phyloP scores from a whole-genome alignment of 331 rosid species.

The Malus hybrid region DNA sequence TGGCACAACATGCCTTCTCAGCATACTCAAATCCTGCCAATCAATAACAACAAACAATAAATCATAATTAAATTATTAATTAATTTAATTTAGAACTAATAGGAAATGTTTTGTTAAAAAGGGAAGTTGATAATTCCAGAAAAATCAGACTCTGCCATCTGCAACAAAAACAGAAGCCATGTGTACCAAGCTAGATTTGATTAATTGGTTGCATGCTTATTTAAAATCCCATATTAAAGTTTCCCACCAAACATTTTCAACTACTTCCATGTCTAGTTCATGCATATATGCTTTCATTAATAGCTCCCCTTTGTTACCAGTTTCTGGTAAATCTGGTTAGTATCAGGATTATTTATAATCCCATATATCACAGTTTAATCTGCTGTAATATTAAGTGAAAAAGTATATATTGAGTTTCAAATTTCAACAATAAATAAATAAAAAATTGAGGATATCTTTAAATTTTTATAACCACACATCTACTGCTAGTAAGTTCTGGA shows the following conservation, averaged over 20 bases:
- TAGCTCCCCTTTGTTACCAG: not conserved
- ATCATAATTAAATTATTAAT: not conserved
- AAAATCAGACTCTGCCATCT: not conserved
- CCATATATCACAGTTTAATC: too few species aligned
- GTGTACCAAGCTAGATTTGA: not conserved
- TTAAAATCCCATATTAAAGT: slow-evolving; percentile 4
- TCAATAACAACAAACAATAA: not conserved
- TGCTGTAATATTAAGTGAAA: too few species aligned
- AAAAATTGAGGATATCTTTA: not conserved
- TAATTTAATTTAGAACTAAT: not conserved
- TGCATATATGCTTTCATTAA: not conserved
- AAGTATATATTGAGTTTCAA: too few species aligned
- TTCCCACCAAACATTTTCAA: not conserved
- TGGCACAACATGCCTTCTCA: slow-evolving; percentile 41
- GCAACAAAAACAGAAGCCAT: not conserved
- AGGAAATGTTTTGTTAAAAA: not conserved
- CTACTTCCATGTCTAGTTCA: not conserved
- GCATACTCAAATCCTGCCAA: slow-evolving; percentile 40
- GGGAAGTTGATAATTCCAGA: too few species aligned
- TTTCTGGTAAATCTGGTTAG: not conserved
- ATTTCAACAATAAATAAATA: too few species aligned
- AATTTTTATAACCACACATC: too few species aligned
- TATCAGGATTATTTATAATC: too few species aligned
- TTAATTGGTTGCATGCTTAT: not conserved
- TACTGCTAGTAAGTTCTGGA: not conserved